Evolutionary conservation across 768 basidiomycete species (phyloP).

Genomic region (button mushroom (Agaricus bisporus)): DNA sequence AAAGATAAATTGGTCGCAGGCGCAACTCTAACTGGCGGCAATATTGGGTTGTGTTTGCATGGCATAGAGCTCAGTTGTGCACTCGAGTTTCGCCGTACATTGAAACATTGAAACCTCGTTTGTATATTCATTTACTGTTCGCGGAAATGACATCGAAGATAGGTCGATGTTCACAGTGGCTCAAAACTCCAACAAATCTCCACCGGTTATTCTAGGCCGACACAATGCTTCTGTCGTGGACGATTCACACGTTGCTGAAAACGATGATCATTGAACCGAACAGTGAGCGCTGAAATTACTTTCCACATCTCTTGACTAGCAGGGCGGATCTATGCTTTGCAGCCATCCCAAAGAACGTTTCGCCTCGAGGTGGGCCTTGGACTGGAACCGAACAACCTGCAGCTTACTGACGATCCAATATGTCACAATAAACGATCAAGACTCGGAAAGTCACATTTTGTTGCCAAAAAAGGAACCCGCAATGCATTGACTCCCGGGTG

Average conservation of each 20-base stretch:
- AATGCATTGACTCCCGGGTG: conserved; percentile 13
- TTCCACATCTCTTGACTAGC: background rate
- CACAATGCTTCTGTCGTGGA: background rate
- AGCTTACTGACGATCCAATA: conserved; percentile 4
- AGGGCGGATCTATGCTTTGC: conserved; percentile 4
- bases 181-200: background rate
- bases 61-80: too few relatives aligned
- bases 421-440: background rate
- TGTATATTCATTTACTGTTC: too few relatives aligned
- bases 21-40: background rate
- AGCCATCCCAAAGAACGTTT: conserved; percentile 1
- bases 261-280: background rate
- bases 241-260: background rate
- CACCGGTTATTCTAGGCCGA: conserved; percentile 4
- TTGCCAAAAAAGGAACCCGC: conserved; percentile 19
- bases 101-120: too few relatives aligned
- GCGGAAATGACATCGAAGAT: background rate
- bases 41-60: too few relatives aligned
- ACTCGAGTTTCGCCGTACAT: too few relatives aligned
- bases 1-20: background rate
- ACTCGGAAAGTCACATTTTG: conserved; percentile 17
- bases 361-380: background rate
- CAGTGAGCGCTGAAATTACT: background rate
- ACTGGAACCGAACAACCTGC: background rate
- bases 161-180: background rate